Base-by-base conservation (phyloP, 75 land plant species). In the Isoetes taiwanensis region DNA sequence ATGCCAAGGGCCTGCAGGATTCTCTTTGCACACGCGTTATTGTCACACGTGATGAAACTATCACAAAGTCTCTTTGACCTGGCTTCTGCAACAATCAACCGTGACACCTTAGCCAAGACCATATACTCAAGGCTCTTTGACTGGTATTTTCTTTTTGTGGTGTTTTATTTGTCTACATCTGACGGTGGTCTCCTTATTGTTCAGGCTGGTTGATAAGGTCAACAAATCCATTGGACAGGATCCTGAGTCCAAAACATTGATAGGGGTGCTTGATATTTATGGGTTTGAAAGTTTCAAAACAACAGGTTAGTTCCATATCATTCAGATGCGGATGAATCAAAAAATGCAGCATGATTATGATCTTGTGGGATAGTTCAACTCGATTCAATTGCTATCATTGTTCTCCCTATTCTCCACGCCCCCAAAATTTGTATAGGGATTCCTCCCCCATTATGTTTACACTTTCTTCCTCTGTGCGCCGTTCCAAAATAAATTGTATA, bases 261-360 rank as follows among this genome's bases (percentile, higher is more conserved):
- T 94, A 34, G 99, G 99, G n/a, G 99, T 94, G 53, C 74, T 94
- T 68, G 99, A 94, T 74, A 94, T 94, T 16, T 94, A 94, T 67
- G 99, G 99, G 26, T 94, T 94, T 62, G 99, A 94, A 67, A 94
- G 99, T 76, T 94, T 94, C 83, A 94, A 94, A 75, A 75, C 52
- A 94, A 94, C 99, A 94, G 96, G 99, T 94, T 17, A 67, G 5
- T 41, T 28, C 16, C 16, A 21, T n/a, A n/a, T n/a, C n/a, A n/a
- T n/a, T n/a, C n/a, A n/a, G n/a, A n/a, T n/a, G n/a, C n/a, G n/a
- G n/a, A n/a, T n/a, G n/a, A n/a, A n/a, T n/a, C n/a, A n/a, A n/a
- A n/a, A n/a, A n/a, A n/a, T n/a, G n/a, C n/a, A n/a, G n/a, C n/a
- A n/a, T n/a, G n/a, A n/a, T n/a, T n/a, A n/a, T n/a, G n/a, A n/a